Conservation (phyloP, 345 rosid species). For the rapeseed (Brassica napus) region DNA sequence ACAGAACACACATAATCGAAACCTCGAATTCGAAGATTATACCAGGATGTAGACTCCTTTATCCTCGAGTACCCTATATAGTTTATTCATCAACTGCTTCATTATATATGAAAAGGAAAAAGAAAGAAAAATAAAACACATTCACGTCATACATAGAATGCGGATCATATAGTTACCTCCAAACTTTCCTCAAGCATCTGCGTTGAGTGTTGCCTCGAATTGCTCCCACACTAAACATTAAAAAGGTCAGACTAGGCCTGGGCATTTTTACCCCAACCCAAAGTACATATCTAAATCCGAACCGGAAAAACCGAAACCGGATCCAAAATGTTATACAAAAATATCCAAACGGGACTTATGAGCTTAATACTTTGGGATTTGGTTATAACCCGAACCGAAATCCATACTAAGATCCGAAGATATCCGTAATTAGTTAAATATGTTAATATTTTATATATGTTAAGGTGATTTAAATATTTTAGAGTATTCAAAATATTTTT, state of each 20-base stretch:
- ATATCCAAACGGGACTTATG: too few species aligned
- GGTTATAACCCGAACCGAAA: too few species aligned
- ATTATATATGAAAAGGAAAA: slow-evolving; percentile 44
- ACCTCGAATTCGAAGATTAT: not conserved
- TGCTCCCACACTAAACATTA: slow-evolving; percentile 64
- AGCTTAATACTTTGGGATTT: too few species aligned
- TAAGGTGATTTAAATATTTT: too few species aligned
- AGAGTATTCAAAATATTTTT: too few species aligned
- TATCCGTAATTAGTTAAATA: too few species aligned
- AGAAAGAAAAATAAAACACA: slow-evolving; percentile 10
- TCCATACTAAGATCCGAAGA: too few species aligned
- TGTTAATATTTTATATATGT: too few species aligned
- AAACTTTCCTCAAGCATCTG: slow-evolving; percentile 76
- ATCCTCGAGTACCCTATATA: slow-evolving; percentile 98
- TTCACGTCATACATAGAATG: not conserved
- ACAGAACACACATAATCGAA: not conserved
- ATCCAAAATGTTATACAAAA: too few species aligned
- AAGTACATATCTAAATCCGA: too few species aligned
- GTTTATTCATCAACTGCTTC: slow-evolving; percentile 82
- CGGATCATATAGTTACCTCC: slow-evolving; percentile 52
- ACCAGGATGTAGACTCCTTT: slow-evolving; percentile 87
- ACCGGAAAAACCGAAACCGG: too few species aligned
- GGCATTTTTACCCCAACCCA: too few species aligned
- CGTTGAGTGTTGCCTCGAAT: slow-evolving; percentile 64
- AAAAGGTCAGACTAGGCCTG: not conserved